A percentile compares a stretch with the other conserved stretches of the same genome.
phyloP scores from a whole-genome alignment of 2,329 filamentous ascomycete genomes.

The Pleurostoma richardsiae region DNA sequence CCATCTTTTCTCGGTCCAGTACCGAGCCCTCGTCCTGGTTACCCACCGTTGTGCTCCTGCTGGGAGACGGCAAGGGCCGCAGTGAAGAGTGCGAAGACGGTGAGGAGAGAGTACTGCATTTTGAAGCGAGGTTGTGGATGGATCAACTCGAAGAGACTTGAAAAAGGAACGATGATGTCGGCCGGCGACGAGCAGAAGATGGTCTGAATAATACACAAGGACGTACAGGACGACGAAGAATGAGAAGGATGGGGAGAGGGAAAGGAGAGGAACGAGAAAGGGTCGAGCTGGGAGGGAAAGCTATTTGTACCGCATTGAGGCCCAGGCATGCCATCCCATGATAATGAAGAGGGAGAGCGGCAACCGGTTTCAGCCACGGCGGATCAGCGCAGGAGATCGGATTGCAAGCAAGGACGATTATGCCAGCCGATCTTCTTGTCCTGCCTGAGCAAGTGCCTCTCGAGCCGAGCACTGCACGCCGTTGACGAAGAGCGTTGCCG shows the following conservation, averaged over 20 bases:
- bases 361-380: not conserved
- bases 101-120: slow-evolving; percentile 48
- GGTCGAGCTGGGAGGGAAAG: not conserved
- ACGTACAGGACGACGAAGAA: not conserved
- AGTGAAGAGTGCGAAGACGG: slow-evolving; percentile 40
- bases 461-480: no score
- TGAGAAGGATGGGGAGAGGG: not conserved
- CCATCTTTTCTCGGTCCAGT: not conserved
- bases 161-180: slow-evolving; percentile 33
- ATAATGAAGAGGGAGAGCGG: not conserved
- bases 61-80: slow-evolving; percentile 35
- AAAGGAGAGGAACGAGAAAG: not conserved
- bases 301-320: not conserved
- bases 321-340: not conserved
- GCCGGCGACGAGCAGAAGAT: slow-evolving; percentile 43
- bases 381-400: not conserved
- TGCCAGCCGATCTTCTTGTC: not conserved
- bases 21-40: no score
- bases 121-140: slow-evolving; percentile 5
- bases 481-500: no score
- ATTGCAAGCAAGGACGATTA: not conserved
- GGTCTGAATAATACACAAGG: not conserved
- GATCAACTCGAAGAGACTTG: slow-evolving; percentile 15
- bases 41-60: slow-evolving; percentile 16
- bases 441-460: no score